phyloP scores from a whole-genome alignment of 257 asterid species.

The Cynanchum wilfordii region DNA sequence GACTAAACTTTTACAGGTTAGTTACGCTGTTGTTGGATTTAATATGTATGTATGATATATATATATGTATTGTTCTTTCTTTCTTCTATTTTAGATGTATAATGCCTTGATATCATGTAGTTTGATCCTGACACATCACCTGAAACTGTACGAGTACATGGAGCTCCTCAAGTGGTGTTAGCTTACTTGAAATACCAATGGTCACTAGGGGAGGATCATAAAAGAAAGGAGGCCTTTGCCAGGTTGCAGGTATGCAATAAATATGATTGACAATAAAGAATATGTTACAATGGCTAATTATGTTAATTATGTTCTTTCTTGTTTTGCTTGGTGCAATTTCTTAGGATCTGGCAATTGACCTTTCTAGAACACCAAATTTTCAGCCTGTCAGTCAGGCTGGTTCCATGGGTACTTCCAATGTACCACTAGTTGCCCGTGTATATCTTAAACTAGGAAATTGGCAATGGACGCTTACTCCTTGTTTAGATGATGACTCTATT shows the following conservation, averaged over 20 bases:
- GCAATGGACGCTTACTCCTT: constrained; percentile 95
- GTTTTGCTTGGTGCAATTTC: constrained; percentile 16
- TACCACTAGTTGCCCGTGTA: constrained; percentile 83
- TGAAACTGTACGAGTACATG: constrained; percentile 72
- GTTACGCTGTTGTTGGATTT: constrained; percentile 17
- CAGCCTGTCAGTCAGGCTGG: constrained; percentile 59
- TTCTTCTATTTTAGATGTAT: constrained; percentile 13
- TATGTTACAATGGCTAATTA: not conserved
- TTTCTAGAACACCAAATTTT: constrained; percentile 57
- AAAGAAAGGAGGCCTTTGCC: constrained; percentile 79
- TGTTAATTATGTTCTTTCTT: constrained; percentile 4
- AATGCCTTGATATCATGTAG: constrained; percentile 34
- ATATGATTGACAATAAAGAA: constrained; percentile 7
- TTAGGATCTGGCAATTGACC: constrained; percentile 86
- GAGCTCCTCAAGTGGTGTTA: constrained; percentile 94
- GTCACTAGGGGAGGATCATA: constrained; percentile 97
- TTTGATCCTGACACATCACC: constrained; percentile 92
- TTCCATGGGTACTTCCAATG: constrained; percentile 50
- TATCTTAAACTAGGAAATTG: constrained; percentile 81
- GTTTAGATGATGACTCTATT: constrained; percentile 83
- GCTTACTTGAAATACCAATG: constrained; percentile 94
- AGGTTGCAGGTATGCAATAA: constrained; percentile 68
- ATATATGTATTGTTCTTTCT: not conserved
- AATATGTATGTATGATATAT: not conserved
- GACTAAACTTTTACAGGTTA: constrained; percentile 86